These are phyloP conservation scores for Cnidoscolus chayamansa DNA, from an alignment of 441 rosid species.

Conservation along the genomic window DNA sequence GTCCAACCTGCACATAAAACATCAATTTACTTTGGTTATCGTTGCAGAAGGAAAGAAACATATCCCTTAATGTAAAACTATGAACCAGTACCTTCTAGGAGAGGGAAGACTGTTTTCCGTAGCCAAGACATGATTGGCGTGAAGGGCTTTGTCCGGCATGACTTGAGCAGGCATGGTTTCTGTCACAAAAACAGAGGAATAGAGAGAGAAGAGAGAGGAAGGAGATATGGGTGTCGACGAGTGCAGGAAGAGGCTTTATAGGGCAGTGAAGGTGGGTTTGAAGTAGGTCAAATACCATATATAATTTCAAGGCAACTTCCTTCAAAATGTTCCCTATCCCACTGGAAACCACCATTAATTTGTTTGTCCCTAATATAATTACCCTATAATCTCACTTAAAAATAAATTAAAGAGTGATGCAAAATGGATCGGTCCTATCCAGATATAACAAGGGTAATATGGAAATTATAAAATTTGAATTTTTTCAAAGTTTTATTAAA, in stretches of 20 bases:
- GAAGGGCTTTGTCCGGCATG: slow-evolving; percentile 49
- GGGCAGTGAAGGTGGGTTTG: no score
- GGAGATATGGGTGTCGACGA: background rate
- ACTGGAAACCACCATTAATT: background rate
- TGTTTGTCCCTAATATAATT: slow-evolving; percentile 9
- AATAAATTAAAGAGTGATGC: no score
- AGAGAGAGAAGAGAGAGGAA: background rate
- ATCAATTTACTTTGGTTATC: background rate
- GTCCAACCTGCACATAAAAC: slow-evolving; percentile 51
- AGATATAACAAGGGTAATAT: no score
- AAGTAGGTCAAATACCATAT: background rate
- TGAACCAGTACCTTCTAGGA: slow-evolving; percentile 43
- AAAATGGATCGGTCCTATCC: no score
- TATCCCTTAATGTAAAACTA: background rate
- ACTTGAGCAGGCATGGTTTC: slow-evolving; percentile 52
- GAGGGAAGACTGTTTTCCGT: slow-evolving; percentile 41
- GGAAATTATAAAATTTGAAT: no score
- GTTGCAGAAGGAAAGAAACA: no score
- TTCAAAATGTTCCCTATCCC: background rate
- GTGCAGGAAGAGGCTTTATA: slow-evolving; percentile 21
- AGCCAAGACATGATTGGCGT: slow-evolving; percentile 37
- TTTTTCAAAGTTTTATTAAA: no score
- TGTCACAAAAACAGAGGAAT: background rate
- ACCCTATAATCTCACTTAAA: no score
- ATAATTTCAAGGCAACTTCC: slow-evolving; percentile 19